Evolutionary conservation across 139 green algal species (phyloP).

Genomic region (Chlorella vulgaris): DNA sequence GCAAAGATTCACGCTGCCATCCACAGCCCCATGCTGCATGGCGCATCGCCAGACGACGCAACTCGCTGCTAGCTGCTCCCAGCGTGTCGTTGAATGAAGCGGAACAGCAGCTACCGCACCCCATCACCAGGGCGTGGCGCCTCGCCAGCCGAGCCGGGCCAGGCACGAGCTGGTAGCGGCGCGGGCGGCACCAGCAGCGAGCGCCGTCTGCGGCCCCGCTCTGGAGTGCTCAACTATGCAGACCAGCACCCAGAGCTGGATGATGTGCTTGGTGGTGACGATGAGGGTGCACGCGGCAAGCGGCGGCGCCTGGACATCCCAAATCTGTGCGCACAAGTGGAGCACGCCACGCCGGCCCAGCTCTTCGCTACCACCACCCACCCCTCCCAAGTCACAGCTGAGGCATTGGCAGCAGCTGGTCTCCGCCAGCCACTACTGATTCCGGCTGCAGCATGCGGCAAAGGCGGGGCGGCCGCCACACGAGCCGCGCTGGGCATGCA

Average conservation of each 20-base stretch:
- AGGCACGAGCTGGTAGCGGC: background rate
- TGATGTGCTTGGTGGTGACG: slow-evolving; percentile 21
- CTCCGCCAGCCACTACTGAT: slow-evolving; percentile 26
- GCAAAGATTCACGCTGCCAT: too few species aligned
- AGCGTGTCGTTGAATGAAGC: too few species aligned
- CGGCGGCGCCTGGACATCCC: slow-evolving; percentile 3
- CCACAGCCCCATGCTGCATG: too few species aligned
- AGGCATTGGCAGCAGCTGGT: background rate
- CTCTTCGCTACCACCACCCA: background rate
- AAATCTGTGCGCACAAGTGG: background rate
- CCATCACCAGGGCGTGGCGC: too few species aligned
- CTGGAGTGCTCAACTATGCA: background rate
- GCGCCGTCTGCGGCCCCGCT: slow-evolving; percentile 14
- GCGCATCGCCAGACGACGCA: too few species aligned
- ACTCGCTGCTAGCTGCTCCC: too few species aligned
- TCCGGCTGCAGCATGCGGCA: background rate
- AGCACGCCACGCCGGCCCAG: background rate
- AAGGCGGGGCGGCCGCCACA: background rate
- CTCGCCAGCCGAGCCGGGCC: background rate
- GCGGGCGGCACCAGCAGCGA: background rate
- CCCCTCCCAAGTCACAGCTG: background rate
- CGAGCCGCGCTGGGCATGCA: slow-evolving; percentile 38
- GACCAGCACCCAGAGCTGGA: slow-evolving; percentile 24
- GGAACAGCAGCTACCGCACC: too few species aligned
- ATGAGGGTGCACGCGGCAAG: background rate